Percentiles rank a stretch among this genome's conserved stretches.
Conservation (phyloP, 371 early-diverging fungal species). For the Quaeritorhiza haematococci region DNA sequence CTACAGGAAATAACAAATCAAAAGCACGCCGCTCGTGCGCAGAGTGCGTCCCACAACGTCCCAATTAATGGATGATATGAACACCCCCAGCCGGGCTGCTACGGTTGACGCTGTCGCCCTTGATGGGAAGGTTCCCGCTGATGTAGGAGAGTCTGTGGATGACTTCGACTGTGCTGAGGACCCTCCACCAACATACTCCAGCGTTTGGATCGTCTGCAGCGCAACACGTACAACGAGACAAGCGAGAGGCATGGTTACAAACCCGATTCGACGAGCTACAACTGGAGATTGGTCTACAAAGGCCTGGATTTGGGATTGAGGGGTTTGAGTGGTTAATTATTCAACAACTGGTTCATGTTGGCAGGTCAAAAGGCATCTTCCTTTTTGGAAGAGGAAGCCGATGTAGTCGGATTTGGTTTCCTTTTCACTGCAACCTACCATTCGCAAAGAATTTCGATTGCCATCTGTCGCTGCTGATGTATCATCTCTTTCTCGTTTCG, state of each 20-base stretch:
- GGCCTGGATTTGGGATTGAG: conserved; percentile 14
- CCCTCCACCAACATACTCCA: too few relatives aligned
- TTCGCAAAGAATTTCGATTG: too few relatives aligned
- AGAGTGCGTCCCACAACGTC: neutral
- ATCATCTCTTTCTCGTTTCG: neutral
- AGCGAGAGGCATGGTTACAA: conserved; percentile 82
- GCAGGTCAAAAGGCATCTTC: too few relatives aligned
- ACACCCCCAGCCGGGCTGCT: neutral
- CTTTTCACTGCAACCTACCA: too few relatives aligned
- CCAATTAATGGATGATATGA: too few relatives aligned
- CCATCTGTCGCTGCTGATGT: too few relatives aligned
- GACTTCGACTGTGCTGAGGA: conserved; percentile 32
- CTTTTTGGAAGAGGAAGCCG: too few relatives aligned
- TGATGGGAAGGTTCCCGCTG: conserved; percentile 3
- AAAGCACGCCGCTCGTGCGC: neutral
- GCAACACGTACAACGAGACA: conserved; percentile 78
- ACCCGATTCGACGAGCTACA: conserved; percentile 86
- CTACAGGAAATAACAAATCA: conserved; percentile 1
- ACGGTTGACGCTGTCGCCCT: conserved; percentile 2
- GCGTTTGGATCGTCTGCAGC: conserved; percentile 68
- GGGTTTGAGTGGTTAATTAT: too few relatives aligned
- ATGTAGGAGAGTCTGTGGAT: conserved; percentile 4
- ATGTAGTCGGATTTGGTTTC: too few relatives aligned
- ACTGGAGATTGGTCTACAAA: conserved; percentile 80
- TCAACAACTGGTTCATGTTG: too few relatives aligned